These are phyloP conservation scores for Alternaria longipes DNA, from an alignment of 2,329 filamentous ascomycete species.

Conservation along the genomic window DNA sequence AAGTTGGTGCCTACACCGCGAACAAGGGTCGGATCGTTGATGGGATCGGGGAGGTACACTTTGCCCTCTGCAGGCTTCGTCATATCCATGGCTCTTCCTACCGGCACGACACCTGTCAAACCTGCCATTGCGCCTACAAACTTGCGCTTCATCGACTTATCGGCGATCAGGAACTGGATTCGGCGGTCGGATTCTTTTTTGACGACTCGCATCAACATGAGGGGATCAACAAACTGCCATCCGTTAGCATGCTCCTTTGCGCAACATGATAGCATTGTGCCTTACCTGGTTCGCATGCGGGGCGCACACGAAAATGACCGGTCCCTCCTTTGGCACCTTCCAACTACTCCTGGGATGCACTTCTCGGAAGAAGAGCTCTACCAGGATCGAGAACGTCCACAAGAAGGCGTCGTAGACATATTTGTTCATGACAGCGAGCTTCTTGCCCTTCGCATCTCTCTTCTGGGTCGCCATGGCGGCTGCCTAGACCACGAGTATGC, in stretches of 20 bases:
- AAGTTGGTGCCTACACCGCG: conserved; percentile 86
- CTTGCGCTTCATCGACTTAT: conserved; percentile 88
- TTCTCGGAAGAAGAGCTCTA: conserved; percentile 98
- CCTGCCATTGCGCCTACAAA: conserved; percentile 90
- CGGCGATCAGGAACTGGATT: conserved; percentile 90
- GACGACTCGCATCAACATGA: conserved; percentile 91
- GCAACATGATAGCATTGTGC: not conserved
- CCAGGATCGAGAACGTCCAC: conserved; percentile 80
- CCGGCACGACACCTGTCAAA: conserved; percentile 88
- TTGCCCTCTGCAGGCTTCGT: conserved; percentile 81
- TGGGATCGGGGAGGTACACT: conserved; percentile 88
- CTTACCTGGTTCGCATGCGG: conserved; percentile 81
- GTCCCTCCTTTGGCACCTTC: conserved; percentile 88
- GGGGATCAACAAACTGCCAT: conserved; percentile 86
- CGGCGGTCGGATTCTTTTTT: conserved; percentile 87
- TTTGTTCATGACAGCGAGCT: conserved; percentile 67
- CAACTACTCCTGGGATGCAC: conserved; percentile 94
- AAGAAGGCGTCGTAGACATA: conserved; percentile 82
- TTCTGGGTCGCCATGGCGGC: conserved; percentile 24
- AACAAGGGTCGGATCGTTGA: conserved; percentile 82
- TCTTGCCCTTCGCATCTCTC: conserved; percentile 40
- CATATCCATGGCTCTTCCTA: conserved; percentile 88
- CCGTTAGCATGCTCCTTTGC: conserved; percentile 17
- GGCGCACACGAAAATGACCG: conserved; percentile 93
- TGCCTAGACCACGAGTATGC: conserved; percentile 10